Base-by-base conservation (phyloP, 2,329 filamentous ascomycete genomes). In the Cladosporium sphaerospermum region DNA sequence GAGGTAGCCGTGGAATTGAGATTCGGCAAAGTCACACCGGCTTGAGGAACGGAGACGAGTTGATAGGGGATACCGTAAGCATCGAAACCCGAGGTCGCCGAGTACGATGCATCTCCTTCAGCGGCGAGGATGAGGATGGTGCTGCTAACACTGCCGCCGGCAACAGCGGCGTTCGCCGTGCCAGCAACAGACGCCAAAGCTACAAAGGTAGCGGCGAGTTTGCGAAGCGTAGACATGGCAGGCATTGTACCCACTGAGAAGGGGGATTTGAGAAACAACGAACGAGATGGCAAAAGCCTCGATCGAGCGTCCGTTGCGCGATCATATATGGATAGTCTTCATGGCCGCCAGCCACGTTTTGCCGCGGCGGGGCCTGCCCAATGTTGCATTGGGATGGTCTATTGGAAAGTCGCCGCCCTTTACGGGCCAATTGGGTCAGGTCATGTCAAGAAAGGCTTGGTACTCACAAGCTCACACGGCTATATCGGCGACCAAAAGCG, bases 61-160 rank as follows among this genome's bases (percentile, higher is more conserved):
- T 82, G 70, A 59, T 75, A 83, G 1, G 80, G 79, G 56, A 84
- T 83, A 32, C 79, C 81, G 60, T 84, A 84, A 54, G 73, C 80
- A 61, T 80, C 77, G 8, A 84, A 73, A 19, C 80, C 81, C 10
- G 75, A 75, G 34, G 73, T 75, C 10, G 76, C 76, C 28, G 75
- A 74, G 14, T 67, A 68, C 8, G 76, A 77, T 2, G 77, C 72
- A 61, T 83, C 79, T 16, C 43, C 51, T 9, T 34, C 9, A 2
- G 52, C 45, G 3, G 52, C 52, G 57, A 84, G 72, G 45, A 84
- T 71, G 42, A 84, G 69, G 53, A 83, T 74, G 31, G 78, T 82
- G 57, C 66, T 69, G 45, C 40, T 46, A 28, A 61, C 55, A 34
- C 57, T 59, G 46, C 44, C 49, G 11, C 55, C 58, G 16, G 40